Evolutionary conservation across 305 asterid species (phyloP), one percentile per base, ranked within the genome.

Genomic region (Rubia peregrina): DNA sequence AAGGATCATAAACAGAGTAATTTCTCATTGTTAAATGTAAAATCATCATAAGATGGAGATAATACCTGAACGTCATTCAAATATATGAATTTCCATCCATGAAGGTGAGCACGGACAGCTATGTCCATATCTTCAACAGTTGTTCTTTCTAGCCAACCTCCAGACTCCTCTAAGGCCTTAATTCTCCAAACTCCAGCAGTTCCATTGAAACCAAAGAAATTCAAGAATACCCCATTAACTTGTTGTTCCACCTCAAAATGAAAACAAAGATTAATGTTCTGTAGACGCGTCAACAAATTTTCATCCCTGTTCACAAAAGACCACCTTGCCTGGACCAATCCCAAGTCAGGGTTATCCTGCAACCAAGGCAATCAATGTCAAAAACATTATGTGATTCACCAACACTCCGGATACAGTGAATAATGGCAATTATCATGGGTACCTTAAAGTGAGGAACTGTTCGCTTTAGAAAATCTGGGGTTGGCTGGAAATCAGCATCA

Each of bases 121-220:
- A 85, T 85, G 75, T 87, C 93, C 93, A 87, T 87, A 69, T 85
- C 93, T 70, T 87, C 93, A 0, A 87, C 90, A 0, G 94, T 88
- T 2, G 94, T 88, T 64, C 95, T 73, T 74, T 86, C 95, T 24
- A 88, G 91, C 95, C 91, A 88, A 22, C 95, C 95, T 17, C 95
- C 95, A n/a, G 95, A 86, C 65, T 85, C 91, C 69, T 84, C 91
- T 84, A 88, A 73, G 5, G 94, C 86, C 75, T 86, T 80, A 75
- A 88, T 88, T 79, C 94, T 84, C 94, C 94, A 88, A 70, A 88
- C 88, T 36, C 94, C 94, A 38, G 91, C 94, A 19, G 94, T 88
- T 53, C 94, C 94, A 43, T 88, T 88, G 61, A 88, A 88, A 51
- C 94, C 94, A 17, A 88, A 88, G 74, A 88, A 88, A 72, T 88